Conservation (phyloP, 768 basidiomycete species). For the Russula sp. region DNA sequence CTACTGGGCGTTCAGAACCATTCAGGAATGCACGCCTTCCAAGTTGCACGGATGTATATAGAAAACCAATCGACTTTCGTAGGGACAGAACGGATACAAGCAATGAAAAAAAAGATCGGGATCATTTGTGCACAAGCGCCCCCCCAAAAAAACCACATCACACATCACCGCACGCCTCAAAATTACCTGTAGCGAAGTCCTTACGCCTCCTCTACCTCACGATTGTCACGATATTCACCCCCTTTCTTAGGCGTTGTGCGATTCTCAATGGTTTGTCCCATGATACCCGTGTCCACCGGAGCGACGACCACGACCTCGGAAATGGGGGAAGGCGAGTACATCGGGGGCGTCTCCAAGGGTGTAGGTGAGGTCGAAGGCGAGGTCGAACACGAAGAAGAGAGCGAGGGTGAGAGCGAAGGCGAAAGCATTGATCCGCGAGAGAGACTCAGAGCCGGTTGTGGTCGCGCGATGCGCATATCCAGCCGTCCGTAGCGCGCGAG, state of each 20-base stretch:
- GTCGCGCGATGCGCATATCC: slow-evolving; percentile 26
- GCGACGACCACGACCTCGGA: slow-evolving; percentile 19
- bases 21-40: too few species aligned
- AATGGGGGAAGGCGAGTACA: background rate
- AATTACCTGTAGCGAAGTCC: background rate
- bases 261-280: slow-evolving; percentile 16
- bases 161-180: background rate
- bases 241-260: slow-evolving; percentile 24
- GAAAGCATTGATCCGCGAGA: slow-evolving; percentile 8
- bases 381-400: background rate
- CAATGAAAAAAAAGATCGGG: background rate
- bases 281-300: slow-evolving; percentile 4
- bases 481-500: slow-evolving; percentile 20
- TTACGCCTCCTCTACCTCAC: slow-evolving; percentile 3
- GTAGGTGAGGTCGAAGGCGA: slow-evolving; percentile 6
- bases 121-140: slow-evolving; percentile 5
- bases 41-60: background rate
- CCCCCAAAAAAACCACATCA: background rate
- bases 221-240: background rate
- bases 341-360: background rate
- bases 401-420: slow-evolving; percentile 5
- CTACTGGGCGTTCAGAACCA: too few species aligned
- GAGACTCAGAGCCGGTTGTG: slow-evolving; percentile 10
- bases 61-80: background rate
- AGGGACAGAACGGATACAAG: background rate